Evolutionary conservation across 805 yeast genomes (phyloP).

Genomic region (Priceomyces haplophilus): DNA sequence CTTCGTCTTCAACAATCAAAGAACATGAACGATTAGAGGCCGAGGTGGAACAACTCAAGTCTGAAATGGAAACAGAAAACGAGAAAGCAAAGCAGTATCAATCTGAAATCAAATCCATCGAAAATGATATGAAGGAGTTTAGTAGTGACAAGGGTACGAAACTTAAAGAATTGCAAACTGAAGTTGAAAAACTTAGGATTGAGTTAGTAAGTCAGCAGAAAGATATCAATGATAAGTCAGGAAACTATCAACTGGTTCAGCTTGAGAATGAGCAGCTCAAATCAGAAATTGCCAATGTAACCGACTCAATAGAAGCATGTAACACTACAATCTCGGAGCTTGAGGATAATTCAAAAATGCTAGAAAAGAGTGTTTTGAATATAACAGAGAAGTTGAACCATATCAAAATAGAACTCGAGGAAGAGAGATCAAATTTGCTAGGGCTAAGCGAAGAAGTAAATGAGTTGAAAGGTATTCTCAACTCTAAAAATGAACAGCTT

Average conservation of each 20-base stretch:
- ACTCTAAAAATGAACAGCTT: constrained; percentile 40
- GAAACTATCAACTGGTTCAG: constrained; percentile 58
- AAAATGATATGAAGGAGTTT: constrained; percentile 80
- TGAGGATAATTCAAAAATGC: constrained; percentile 5
- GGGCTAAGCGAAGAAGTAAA: constrained; percentile 76
- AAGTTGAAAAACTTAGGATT: constrained; percentile 38
- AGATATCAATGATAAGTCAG: constrained; percentile 46
- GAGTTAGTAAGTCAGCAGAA: constrained; percentile 39
- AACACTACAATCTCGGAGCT: constrained; percentile 31
- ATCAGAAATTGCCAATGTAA: constrained; percentile 49
- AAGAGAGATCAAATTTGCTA: constrained; percentile 55
- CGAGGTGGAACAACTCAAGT: constrained; percentile 45
- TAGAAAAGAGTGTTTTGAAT: constrained; percentile 24
- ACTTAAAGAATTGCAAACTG: constrained; percentile 58
- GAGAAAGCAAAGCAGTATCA: constrained; percentile 27
- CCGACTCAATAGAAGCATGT: constrained; percentile 40
- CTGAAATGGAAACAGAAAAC: constrained; percentile 35
- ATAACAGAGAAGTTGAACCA: constrained; percentile 17
- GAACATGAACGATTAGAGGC: constrained; percentile 44
- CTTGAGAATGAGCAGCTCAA: constrained; percentile 67
- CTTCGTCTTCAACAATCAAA: constrained; percentile 53
- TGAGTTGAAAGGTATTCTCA: constrained; percentile 50
- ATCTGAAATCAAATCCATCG: constrained; percentile 51
- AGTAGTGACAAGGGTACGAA: constrained; percentile 76
- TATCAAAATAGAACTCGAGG: constrained; percentile 38